Conservation (phyloP, 129 eudicot genomes). For the sunflower (Helianthus annuus) region HanXRQr2.0-SUNRISE NC_035442.2:76616305-76616804, state of each 20-base stretch:
- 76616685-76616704: neutral
- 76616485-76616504: slow-evolving; percentile 74
- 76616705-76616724: too few species aligned
- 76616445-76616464: too few species aligned
- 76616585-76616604: slow-evolving; percentile 87
- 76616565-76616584: slow-evolving; percentile 71
- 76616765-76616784: slow-evolving; percentile 25
- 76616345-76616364: too few species aligned
- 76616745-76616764: too few species aligned
- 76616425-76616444: too few species aligned
- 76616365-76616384: too few species aligned
- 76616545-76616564: neutral
- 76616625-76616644: slow-evolving; percentile 37
- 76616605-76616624: slow-evolving; percentile 51
- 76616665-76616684: neutral
- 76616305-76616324: too few species aligned
- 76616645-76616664: slow-evolving; percentile 43
- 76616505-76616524: slow-evolving; percentile 70
- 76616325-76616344: too few species aligned
- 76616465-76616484: slow-evolving; percentile 29
- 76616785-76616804: slow-evolving; percentile 64
- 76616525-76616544: slow-evolving; percentile 43
- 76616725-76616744: too few species aligned
- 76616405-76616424: too few species aligned
- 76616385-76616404: too few species aligned